Evolutionary conservation across 2,329 filamentous ascomycete species (phyloP).

Genomic region (Gremmenia infestans): DNA sequence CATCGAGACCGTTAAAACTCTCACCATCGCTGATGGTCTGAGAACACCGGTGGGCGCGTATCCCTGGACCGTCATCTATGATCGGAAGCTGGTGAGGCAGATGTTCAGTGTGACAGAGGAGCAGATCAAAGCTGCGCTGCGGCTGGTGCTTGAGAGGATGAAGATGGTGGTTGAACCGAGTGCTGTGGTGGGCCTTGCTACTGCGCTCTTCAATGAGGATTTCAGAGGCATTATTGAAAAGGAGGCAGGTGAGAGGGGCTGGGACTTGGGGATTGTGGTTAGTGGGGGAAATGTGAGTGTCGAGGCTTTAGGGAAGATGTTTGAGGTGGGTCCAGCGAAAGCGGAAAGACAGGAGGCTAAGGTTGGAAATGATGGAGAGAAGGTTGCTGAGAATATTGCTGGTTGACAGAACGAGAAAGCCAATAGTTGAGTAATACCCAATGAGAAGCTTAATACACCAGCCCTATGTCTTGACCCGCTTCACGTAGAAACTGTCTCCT

Average conservation of each 20-base stretch:
- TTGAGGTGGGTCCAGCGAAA: conserved; percentile 28
- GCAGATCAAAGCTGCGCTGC: conserved; percentile 73
- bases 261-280: conserved; percentile 61
- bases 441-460: background rate
- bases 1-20: conserved; percentile 62
- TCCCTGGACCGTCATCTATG: conserved; percentile 74
- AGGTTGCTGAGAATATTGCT: conserved; percentile 13
- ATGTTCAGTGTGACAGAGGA: conserved; percentile 74
- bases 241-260: conserved; percentile 67
- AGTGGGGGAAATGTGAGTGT: conserved; percentile 56
- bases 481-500: too few relatives aligned
- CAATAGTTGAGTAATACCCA: background rate
- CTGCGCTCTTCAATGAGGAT: conserved; percentile 78
- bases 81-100: conserved; percentile 61
- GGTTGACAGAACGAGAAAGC: background rate
- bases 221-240: conserved; percentile 66
- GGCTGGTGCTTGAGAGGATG: conserved; percentile 76
- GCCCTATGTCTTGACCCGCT: too few relatives aligned
- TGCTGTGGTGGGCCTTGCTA: conserved; percentile 77
- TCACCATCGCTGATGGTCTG: conserved; percentile 86
- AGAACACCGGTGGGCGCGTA: conserved; percentile 73
- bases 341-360: conserved; percentile 3
- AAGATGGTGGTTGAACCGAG: conserved; percentile 91
- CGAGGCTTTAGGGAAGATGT: conserved; percentile 48
- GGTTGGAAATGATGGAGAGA: conserved; percentile 5